Conservation (phyloP, 1,284 basidiomycete genomes). For the Boletellus deceptivus region DNA sequence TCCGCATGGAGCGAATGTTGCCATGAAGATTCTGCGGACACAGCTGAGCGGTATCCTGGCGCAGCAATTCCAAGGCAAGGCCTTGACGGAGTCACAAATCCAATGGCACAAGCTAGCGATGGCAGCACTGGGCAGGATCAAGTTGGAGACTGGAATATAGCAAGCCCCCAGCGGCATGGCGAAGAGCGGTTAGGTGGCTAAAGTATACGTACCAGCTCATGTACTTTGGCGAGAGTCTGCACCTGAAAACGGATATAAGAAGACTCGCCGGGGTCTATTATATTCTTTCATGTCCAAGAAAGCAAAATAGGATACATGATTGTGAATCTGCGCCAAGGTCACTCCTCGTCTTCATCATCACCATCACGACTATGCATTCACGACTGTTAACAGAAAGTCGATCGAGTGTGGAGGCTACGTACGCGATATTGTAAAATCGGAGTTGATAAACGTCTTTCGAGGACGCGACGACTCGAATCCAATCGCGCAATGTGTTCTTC, state of each 20-base stretch:
- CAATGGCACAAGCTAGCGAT: constrained; percentile 74
- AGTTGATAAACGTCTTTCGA: constrained; percentile 89
- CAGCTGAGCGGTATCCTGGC: constrained; percentile 66
- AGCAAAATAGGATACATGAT: constrained; percentile 6
- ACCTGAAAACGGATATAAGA: background rate
- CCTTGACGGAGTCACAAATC: constrained; percentile 57
- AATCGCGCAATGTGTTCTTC: constrained; percentile 83
- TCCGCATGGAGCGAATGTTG: constrained; percentile 71
- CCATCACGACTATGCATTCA: constrained; percentile 37
- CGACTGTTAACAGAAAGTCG: constrained; percentile 7
- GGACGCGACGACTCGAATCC: constrained; percentile 88
- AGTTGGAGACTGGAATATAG: constrained; percentile 27
- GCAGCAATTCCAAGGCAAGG: constrained; percentile 61
- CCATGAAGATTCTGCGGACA: constrained; percentile 77
- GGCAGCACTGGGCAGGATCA: constrained; percentile 54
- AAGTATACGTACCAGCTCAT: background rate
- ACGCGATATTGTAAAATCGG: constrained; percentile 94
- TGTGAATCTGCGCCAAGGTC: constrained; percentile 9
- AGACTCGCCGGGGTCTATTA: background rate
- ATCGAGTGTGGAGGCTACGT: constrained; percentile 35
- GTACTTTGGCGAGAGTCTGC: background rate
- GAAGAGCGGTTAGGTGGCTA: constrained; percentile 18
- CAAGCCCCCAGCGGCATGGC: constrained; percentile 3
- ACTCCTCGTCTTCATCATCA: constrained; percentile 56
- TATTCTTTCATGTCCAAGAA: constrained; percentile 5